Evolutionary conservation across 495 filamentous ascomycete species (phyloP), one percentile per base, ranked within the genome.

Genomic region (Neurospora intermedia): DNA sequence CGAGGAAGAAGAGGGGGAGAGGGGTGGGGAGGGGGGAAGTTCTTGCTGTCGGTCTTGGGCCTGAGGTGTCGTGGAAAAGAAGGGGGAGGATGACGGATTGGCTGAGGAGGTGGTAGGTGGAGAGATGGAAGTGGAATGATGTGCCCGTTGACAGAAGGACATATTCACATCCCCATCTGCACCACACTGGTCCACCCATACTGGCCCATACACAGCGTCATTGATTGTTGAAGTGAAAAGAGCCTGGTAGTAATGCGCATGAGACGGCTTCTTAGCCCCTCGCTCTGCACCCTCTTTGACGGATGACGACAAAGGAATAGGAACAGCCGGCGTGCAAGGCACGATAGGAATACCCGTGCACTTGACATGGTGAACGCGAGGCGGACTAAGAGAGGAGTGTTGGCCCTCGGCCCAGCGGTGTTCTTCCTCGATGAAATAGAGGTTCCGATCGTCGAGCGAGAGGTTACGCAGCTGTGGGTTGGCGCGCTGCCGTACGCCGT

Each of bases 331-430:
- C 48, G 54, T 62, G 15, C 27, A 43, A 3, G 80, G 77, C 0
- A 78, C 23, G 1, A 91, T 78, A 0, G 90, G 90, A 41, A 91
- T 85, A 15, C 84, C 89, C 16, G 85, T 89, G 20, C 82, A 83
- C 8, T 81, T 80, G 71, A 87, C 80, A 70, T 80, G 73, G 76
- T 85, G 79, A 73, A 85, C 81, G 69, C 86, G 84, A 35, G 82
- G 84, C 20, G 76, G 83, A 66, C 72, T 69, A 16, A 79, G 74
- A 39, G 78, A 78, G 41, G 78, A 83, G 73, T 84, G 85, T 70
- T 74, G 83, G 31, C 85, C 85, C 4, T 78, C 78, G 2, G 86
- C 78, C 84, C 85, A 87, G 2, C 81, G 77, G 76, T 88, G 86
- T 41, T 86, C 84, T 48, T 88, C 81, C 79, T 86, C 78, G 71